phyloP scores from a whole-genome alignment of 306 rosid genomes.

The Amphicarpaea edgeworthii region DNA sequence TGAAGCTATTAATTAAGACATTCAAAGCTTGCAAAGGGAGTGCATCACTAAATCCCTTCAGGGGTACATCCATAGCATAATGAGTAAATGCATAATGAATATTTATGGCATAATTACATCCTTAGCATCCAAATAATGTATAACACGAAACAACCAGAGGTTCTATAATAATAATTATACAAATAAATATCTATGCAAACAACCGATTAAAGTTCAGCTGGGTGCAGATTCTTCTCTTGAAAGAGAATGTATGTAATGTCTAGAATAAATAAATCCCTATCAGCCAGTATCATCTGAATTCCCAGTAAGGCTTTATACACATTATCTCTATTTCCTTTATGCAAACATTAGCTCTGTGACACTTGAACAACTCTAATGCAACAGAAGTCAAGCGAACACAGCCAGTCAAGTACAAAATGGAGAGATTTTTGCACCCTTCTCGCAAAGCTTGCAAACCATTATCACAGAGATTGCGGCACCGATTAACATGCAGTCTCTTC shows the following conservation, averaged over 20 bases:
- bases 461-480: slow-evolving; percentile 60
- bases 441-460: slow-evolving; percentile 57
- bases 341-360: slow-evolving; percentile 56
- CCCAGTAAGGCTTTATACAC: slow-evolving; percentile 55
- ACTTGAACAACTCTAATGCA: slow-evolving; percentile 70
- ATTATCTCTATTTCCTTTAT: slow-evolving; percentile 57
- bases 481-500: slow-evolving; percentile 68
- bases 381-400: slow-evolving; percentile 46
- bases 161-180: slow-evolving; percentile 16
- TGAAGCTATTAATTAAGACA: too few species aligned
- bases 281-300: slow-evolving; percentile 44
- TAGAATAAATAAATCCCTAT: slow-evolving; percentile 21
- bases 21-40: too few species aligned
- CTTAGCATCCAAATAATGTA: slow-evolving; percentile 22
- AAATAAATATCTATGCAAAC: slow-evolving; percentile 16
- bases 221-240: slow-evolving; percentile 14
- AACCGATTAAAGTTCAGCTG: slow-evolving; percentile 27
- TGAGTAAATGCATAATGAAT: background rate
- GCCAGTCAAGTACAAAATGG: slow-evolving; percentile 57
- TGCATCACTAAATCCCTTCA: background rate
- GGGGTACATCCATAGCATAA: background rate
- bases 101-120: background rate
- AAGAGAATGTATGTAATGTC: slow-evolving; percentile 14
- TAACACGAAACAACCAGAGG: background rate
- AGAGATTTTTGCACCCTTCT: slow-evolving; percentile 68